phyloP scores from a whole-genome alignment of 257 asterid species.

The Lycium barbarum region DNA sequence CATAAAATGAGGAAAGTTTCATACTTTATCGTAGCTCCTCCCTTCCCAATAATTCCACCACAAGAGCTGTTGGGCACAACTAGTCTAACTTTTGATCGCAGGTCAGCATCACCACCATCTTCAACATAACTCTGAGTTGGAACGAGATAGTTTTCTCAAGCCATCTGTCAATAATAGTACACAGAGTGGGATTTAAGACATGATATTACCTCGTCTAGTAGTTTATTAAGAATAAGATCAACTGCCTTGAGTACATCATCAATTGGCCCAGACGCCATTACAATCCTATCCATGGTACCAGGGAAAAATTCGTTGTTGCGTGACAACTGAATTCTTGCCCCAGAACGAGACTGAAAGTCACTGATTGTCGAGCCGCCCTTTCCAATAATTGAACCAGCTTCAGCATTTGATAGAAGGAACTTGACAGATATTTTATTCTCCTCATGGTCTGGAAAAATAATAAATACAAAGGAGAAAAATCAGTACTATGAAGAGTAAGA shows the following conservation, averaged over 20 bases:
- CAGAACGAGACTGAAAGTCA: constrained; percentile 89
- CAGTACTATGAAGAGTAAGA: background rate
- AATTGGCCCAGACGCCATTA: constrained; percentile 82
- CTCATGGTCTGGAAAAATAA: constrained; percentile 51
- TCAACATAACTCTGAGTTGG: constrained; percentile 70
- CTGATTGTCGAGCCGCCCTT: constrained; percentile 93
- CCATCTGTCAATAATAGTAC: constrained; percentile 22
- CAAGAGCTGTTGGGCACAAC: constrained; percentile 96
- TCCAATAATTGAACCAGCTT: constrained; percentile 98
- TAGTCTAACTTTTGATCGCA: constrained; percentile 74
- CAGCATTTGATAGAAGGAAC: constrained; percentile 96
- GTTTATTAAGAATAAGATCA: constrained; percentile 73
- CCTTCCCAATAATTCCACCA: constrained; percentile 99
- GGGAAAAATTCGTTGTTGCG: constrained; percentile 70
- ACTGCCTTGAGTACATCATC: constrained; percentile 80
- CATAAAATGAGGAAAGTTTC: background rate
- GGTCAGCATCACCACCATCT: constrained; percentile 73
- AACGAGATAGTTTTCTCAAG: constrained; percentile 25
- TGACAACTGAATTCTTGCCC: constrained; percentile 91
- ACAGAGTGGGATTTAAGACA: constrained; percentile 14
- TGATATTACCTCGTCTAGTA: constrained; percentile 76
- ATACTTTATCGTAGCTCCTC: constrained; percentile 89
- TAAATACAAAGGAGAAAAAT: constrained; percentile 23
- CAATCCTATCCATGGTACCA: constrained; percentile 66
- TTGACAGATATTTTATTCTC: constrained; percentile 77